Evolutionary conservation across 345 rosid genomes (phyloP).

Genomic region (Noccaea caerulescens): DNA sequence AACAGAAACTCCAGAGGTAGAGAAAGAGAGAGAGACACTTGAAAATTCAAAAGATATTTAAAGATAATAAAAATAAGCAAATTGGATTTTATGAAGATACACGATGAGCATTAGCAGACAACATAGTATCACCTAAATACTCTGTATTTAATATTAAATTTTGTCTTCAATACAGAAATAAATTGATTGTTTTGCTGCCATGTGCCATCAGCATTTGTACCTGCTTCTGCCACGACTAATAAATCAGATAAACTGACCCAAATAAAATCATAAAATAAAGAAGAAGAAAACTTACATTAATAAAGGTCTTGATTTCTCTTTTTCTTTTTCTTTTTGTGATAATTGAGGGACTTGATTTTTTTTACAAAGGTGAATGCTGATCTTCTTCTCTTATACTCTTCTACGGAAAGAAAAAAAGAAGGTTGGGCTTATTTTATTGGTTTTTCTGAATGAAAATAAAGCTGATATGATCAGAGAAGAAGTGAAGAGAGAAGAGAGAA

Average conservation of each 20-base stretch:
- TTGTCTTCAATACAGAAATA: not conserved
- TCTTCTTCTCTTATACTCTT: conserved; percentile 13
- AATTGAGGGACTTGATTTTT: not conserved
- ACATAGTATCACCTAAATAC: conserved; percentile 43
- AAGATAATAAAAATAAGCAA: conserved; percentile 11
- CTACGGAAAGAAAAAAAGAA: conserved; percentile 2
- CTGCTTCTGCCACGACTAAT: conserved; percentile 34
- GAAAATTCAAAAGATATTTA: conserved; percentile 28
- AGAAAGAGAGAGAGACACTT: conserved; percentile 28
- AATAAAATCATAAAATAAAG: not conserved
- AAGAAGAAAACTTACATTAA: conserved; percentile 14
- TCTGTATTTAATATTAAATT: conserved; percentile 31
- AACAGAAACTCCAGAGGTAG: conserved; percentile 35
- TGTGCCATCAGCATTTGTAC: conserved; percentile 45
- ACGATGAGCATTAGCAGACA: conserved; percentile 43
- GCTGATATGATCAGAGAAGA: conserved; percentile 4
- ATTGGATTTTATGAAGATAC: conserved; percentile 27
- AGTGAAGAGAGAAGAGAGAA: conserved; percentile 37
- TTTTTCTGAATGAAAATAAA: not conserved
- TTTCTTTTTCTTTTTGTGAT: no score
- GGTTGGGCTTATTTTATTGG: not conserved
- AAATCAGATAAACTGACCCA: conserved; percentile 15
- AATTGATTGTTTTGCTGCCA: conserved; percentile 33
- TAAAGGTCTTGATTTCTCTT: not conserved
- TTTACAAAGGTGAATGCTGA: conserved; percentile 23